A percentile compares a stretch with the other conserved stretches of the same genome.
phyloP scores from a whole-genome alignment of 257 asterid species.

The Solanum dulcamara region DNA sequence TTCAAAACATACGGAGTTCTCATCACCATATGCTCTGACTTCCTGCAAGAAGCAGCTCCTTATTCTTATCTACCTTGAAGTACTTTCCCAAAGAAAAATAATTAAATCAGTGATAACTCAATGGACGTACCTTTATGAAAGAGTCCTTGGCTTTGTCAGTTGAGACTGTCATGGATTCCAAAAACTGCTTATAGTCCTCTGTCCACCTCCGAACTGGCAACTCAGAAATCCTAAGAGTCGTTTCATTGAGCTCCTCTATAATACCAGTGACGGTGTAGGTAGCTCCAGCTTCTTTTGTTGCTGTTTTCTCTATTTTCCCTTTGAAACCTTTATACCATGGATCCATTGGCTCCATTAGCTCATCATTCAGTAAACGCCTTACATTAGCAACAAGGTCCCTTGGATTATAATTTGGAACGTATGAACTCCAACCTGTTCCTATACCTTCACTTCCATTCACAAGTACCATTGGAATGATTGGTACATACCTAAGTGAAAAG shows the following conservation, averaged over 20 bases:
- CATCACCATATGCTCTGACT: conserved; percentile 55
- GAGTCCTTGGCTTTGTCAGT: conserved; percentile 71
- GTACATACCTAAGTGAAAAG: conserved; percentile 53
- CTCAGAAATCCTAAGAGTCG: conserved; percentile 58
- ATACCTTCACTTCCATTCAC: conserved; percentile 99
- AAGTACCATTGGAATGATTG: conserved; percentile 77
- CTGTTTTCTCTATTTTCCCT: conserved; percentile 65
- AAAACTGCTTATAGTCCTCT: conserved; percentile 81
- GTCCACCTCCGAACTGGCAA: conserved; percentile 93
- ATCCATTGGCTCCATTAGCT: conserved; percentile 66
- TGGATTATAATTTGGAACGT: conserved; percentile 80
- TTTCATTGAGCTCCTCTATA: conserved; percentile 64
- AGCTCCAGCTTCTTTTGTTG: conserved; percentile 49
- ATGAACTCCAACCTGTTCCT: conserved; percentile 98
- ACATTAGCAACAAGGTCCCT: conserved; percentile 69
- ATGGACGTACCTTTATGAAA: conserved; percentile 53
- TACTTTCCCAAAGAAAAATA: neutral
- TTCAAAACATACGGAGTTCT: conserved; percentile 52
- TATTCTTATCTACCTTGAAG: neutral
- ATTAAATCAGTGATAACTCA: neutral
- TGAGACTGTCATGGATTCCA: conserved; percentile 63
- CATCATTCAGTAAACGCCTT: conserved; percentile 61
- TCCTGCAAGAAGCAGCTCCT: conserved; percentile 27
- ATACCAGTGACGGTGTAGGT: conserved; percentile 64
- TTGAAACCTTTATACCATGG: conserved; percentile 93